A percentile compares a stretch with the other conserved stretches of the same genome.
Conservation (phyloP, 345 rosid species). For the Rubroshorea leprosula region DNA sequence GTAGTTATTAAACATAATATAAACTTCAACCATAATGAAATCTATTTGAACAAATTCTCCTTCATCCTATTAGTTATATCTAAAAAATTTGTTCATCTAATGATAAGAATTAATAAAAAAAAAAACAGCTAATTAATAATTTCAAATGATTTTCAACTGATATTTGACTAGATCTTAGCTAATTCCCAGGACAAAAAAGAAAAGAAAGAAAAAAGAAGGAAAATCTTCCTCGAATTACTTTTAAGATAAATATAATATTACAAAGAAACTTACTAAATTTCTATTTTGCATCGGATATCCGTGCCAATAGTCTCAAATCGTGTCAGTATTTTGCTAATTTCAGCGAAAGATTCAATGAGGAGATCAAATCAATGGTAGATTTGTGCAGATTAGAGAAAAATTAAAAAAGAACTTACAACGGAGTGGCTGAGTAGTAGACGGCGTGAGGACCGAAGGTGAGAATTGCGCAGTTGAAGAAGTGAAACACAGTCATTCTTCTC, state of each 20-base stretch:
- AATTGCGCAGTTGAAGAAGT: slow-evolving; percentile 98
- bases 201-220: too few relatives aligned
- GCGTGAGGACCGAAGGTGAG: slow-evolving; percentile 99
- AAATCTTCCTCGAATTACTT: too few relatives aligned
- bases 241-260: too few relatives aligned
- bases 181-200: too few relatives aligned
- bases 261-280: not conserved
- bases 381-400: not conserved
- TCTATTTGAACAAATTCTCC: too few relatives aligned
- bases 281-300: not conserved
- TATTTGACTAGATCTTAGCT: too few relatives aligned
- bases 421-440: slow-evolving; percentile 98
- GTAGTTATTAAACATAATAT: too few relatives aligned
- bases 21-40: too few relatives aligned
- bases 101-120: too few relatives aligned
- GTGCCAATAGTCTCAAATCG: not conserved
- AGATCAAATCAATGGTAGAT: not conserved
- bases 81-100: not conserved
- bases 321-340: not conserved
- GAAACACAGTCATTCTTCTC: slow-evolving; percentile 72
- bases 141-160: too few relatives aligned
- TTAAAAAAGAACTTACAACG: slow-evolving; percentile 41
- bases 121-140: too few relatives aligned
- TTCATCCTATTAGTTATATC: too few relatives aligned
- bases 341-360: not conserved